Conservation (phyloP, 176 grass and related monocot species). For the Oryza nivara region DNA sequence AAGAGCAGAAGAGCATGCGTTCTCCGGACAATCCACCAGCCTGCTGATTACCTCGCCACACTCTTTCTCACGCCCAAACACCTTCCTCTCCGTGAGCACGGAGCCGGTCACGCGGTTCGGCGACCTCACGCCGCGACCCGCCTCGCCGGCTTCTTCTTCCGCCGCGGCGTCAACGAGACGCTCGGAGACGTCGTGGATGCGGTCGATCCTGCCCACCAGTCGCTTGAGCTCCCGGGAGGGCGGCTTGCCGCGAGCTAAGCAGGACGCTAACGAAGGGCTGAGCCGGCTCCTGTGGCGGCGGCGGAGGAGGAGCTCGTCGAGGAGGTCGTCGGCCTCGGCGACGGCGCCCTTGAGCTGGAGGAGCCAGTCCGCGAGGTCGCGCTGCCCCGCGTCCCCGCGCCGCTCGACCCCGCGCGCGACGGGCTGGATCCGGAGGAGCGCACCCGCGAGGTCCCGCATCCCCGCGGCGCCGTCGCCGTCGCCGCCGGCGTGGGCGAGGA, state of each 20-base stretch:
- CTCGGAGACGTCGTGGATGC: slow-evolving; percentile 25
- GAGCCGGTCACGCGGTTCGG: slow-evolving; percentile 47
- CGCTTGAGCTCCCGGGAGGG: slow-evolving; percentile 6
- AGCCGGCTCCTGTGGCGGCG: no score
- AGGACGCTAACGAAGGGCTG: no score
- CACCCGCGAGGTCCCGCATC: slow-evolving; percentile 26
- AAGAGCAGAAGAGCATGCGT: neutral
- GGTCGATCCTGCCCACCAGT: slow-evolving; percentile 1
- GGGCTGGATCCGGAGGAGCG: slow-evolving; percentile 42
- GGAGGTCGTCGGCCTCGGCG: slow-evolving; percentile 43
- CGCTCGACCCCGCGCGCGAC: slow-evolving; percentile 25
- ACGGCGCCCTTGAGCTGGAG: slow-evolving; percentile 26
- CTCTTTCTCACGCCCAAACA: slow-evolving; percentile 42
- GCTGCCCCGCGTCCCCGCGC: neutral
- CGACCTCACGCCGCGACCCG: slow-evolving; percentile 18
- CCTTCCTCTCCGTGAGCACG: slow-evolving; percentile 32
- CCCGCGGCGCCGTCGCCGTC: no score
- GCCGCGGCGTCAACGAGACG: neutral
- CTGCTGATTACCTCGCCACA: slow-evolving; percentile 11
- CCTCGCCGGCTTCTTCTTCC: neutral
- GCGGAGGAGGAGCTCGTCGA: slow-evolving; percentile 34
- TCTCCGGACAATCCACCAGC: slow-evolving; percentile 1
- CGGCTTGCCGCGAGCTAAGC: no score
- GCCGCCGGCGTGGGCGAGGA: slow-evolving; percentile 1
- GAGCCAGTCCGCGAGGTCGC: slow-evolving; percentile 15